Evolutionary conservation across 1,284 basidiomycete species (phyloP), one percentile per base, ranked within the genome.

Genomic region (Mycena citricolor): DNA sequence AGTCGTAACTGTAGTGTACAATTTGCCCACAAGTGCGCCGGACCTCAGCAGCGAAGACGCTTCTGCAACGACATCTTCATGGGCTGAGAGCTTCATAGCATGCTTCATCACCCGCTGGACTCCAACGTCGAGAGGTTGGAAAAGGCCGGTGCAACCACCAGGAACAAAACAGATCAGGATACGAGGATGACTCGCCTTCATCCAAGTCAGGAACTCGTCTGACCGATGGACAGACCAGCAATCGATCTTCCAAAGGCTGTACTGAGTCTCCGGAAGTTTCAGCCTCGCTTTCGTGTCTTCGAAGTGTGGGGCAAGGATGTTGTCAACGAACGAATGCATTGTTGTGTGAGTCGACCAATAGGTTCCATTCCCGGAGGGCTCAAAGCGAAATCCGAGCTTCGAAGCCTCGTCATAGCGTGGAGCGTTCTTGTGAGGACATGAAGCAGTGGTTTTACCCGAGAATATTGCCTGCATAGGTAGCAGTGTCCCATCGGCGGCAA

Each of bases 401-500:
- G 21, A 14, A 3, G 41, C 41, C 5, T 43, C 41, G 0, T 20
- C 38, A 22, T 50, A 44, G 30, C 32, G 10, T 2, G 33, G 25
- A 5, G 49, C 32, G 3, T 31, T 28, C 6, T 14, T 12, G 7
- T 13, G 13, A 6, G 58, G 58, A 14, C 41, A 39, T 2, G 55
- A 55, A 1, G 11, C 11, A 3, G 8, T 10, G 2, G 54, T 53
- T n/a, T 44, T 22, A 2, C 61, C 60, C 5, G 34, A 16, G 29
- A 50, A 61, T 16, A 66, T 56, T 4, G 56, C 55, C 49, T 68
- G 66, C 22, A 63, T 54, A 0, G 63, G 63, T 8, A 68, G 55
- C 5, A 58, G 23, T 1, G 53, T 49, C 1, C 65, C 62, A 39
- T 48, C 51, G 5, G 46, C 47, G 2, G 59, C 54, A 13, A 64